These are phyloP conservation scores for Boletus sp. DNA, from an alignment of 768 basidiomycete genomes.

Conservation along the genomic window DNA sequence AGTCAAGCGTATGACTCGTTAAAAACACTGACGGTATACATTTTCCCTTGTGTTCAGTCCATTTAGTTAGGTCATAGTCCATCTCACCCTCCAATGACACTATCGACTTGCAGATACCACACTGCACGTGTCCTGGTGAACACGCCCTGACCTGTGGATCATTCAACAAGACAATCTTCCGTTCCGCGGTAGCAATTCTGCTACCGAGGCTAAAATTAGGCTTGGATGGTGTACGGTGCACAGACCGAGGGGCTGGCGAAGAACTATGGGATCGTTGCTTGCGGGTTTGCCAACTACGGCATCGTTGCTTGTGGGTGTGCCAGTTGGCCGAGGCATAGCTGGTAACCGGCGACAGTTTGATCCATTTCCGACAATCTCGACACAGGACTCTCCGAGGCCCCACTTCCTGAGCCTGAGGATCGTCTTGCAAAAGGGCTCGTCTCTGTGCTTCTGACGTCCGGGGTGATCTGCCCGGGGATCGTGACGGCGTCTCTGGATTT, in stretches of 20 bases:
- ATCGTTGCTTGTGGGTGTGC: conserved; percentile 49
- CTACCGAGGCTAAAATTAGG: conserved; percentile 45
- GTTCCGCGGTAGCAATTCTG: conserved; percentile 58
- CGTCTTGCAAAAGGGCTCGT: conserved; percentile 49
- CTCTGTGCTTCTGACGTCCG: conserved; percentile 40
- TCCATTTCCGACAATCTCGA: conserved; percentile 60
- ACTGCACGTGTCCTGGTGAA: conserved; percentile 44
- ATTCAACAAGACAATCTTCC: conserved; percentile 60
- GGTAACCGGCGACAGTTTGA: conserved; percentile 41
- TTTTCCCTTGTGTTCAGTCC: conserved; percentile 58
- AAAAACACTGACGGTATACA: conserved; percentile 40
- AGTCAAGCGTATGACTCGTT: neutral
- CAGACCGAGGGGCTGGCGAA: conserved; percentile 31
- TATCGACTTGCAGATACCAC: conserved; percentile 45
- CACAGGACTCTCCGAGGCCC: conserved; percentile 54
- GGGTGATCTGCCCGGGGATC: conserved; percentile 16
- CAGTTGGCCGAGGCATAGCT: conserved; percentile 51
- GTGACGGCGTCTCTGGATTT: neutral
- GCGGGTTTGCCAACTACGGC: conserved; percentile 56
- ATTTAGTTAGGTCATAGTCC: conserved; percentile 59
- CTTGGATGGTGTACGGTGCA: conserved; percentile 16
- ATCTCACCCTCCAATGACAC: conserved; percentile 45
- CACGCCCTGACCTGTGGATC: conserved; percentile 58
- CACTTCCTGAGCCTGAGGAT: conserved; percentile 49
- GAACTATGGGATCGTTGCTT: conserved; percentile 43